A percentile compares a stretch with the other conserved stretches of the same genome.
Conservation (phyloP, 805 yeast genomes). For the Yamadazyma philogaea region DNA sequence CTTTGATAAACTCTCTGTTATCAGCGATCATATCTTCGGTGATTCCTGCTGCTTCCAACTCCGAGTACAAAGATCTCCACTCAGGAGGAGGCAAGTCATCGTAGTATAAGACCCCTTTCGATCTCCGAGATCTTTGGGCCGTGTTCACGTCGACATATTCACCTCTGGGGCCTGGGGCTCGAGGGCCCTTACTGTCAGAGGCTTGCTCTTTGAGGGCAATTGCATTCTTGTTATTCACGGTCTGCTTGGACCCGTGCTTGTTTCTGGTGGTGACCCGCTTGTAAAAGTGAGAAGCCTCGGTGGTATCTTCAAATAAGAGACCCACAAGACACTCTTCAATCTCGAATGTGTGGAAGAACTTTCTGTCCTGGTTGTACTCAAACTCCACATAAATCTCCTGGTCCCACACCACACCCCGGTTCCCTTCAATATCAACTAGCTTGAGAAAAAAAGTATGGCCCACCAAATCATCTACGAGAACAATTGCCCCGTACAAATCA, state of each 20-base stretch:
- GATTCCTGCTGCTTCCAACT: conserved; percentile 74
- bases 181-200: conserved; percentile 29
- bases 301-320: conserved; percentile 80
- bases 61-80: conserved; percentile 73
- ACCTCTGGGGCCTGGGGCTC: conserved; percentile 63
- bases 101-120: conserved; percentile 63
- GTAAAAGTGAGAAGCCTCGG: conserved; percentile 81
- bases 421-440: conserved; percentile 78
- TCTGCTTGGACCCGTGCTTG: conserved; percentile 84
- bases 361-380: conserved; percentile 87
- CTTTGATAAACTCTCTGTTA: conserved; percentile 76
- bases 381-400: conserved; percentile 90
- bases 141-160: conserved; percentile 47
- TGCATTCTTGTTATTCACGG: conserved; percentile 83
- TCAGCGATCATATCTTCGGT: conserved; percentile 87
- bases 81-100: conserved; percentile 81
- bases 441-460: conserved; percentile 93
- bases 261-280: conserved; percentile 73
- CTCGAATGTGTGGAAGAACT: conserved; percentile 93
- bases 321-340: conserved; percentile 88
- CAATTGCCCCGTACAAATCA: conserved; percentile 84
- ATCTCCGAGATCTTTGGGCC: conserved; percentile 54
- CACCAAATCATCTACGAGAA: conserved; percentile 84
- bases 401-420: conserved; percentile 92
- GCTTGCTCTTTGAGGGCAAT: conserved; percentile 61